Evolutionary conservation across 2,329 filamentous ascomycete species (phyloP), one percentile per base, ranked within the genome.

Genomic region (Neurospora sp.): DNA sequence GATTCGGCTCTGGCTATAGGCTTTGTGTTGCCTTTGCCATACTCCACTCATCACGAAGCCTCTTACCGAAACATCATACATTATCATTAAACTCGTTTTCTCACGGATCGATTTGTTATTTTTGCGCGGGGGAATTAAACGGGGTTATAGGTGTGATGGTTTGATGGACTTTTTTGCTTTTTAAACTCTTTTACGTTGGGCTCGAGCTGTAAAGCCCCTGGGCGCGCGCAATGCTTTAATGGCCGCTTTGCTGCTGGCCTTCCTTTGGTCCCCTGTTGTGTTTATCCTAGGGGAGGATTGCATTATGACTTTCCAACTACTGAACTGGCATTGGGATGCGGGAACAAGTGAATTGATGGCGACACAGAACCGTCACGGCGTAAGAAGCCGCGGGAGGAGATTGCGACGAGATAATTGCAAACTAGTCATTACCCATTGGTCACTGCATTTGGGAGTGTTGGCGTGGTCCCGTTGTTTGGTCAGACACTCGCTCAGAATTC

Each of bases 71-170:
- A 62, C 52, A 62, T 62, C 23, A 33, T 69, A 72, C 66, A 68
- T 40, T 15, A 67, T 66, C 38, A 70, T 42, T 70, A 74, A 74
- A 68, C 71, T 70, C 71, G 68, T 74, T 73, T 70, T 72, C 69
- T 66, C 69, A 38, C 71, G 70, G 69, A 62, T 72, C 52, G 52
- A 62, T 6, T 62, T 36, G 52, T 68, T 67, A 70, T 72, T 72
- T 71, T 69, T 68, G 38, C 28, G 28, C 38, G 66, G 46, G 67
- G 15, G 5, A 11, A n/a, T 68, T 4, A 40, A 38, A 62, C 58
- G 58, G 43, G 69, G 69, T 68, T 67, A 69, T 23, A 71, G 70
- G 70, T 71, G 72, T 74, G 72, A 67, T 70, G 68, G 67, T 72
- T 70, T 43, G 71, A 71, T 67, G 70, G 69, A 69, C 68, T 71